These are phyloP conservation scores for Trichoderma sp. DNA, from an alignment of 2,329 filamentous ascomycete species.

Conservation along the genomic window DNA sequence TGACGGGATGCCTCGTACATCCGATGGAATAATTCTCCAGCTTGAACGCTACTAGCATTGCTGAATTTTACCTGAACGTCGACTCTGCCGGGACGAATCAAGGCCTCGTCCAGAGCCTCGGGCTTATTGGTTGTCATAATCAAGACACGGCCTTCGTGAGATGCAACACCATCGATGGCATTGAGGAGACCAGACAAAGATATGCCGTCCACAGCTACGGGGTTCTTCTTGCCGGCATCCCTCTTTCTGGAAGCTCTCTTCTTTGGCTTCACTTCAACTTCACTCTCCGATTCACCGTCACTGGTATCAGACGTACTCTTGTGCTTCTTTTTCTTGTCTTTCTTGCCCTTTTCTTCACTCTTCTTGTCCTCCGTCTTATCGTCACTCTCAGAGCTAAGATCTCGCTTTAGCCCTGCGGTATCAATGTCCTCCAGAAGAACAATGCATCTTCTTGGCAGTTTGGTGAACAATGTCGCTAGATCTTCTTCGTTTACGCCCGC, in stretches of 20 bases:
- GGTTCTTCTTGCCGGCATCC: slow-evolving; percentile 16
- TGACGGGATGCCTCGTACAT: slow-evolving; percentile 55
- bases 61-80: slow-evolving; percentile 69
- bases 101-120: slow-evolving; percentile 70
- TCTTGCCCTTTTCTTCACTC: slow-evolving; percentile 26
- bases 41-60: slow-evolving; percentile 56
- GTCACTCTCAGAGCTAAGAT: slow-evolving; percentile 35
- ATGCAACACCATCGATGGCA: slow-evolving; percentile 79
- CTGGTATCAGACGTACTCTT: slow-evolving; percentile 29
- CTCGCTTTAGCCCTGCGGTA: slow-evolving; percentile 58
- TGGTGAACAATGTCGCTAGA: slow-evolving; percentile 59
- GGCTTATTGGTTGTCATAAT: slow-evolving; percentile 83
- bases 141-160: slow-evolving; percentile 74
- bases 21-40: slow-evolving; percentile 58
- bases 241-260: slow-evolving; percentile 24
- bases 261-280: slow-evolving; percentile 25
- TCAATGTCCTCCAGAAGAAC: slow-evolving; percentile 71
- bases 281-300: slow-evolving; percentile 31
- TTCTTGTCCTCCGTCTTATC: slow-evolving; percentile 20
- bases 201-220: slow-evolving; percentile 48
- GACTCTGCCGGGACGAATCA: slow-evolving; percentile 72
- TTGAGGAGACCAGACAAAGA: slow-evolving; percentile 79
- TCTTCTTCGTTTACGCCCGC: slow-evolving; percentile 63
- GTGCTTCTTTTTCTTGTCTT: slow-evolving; percentile 30
- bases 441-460: slow-evolving; percentile 63